These are phyloP conservation scores for Macadamia integrifolia DNA, from an alignment of 164 flowering plant species.

Conservation along the genomic window DNA sequence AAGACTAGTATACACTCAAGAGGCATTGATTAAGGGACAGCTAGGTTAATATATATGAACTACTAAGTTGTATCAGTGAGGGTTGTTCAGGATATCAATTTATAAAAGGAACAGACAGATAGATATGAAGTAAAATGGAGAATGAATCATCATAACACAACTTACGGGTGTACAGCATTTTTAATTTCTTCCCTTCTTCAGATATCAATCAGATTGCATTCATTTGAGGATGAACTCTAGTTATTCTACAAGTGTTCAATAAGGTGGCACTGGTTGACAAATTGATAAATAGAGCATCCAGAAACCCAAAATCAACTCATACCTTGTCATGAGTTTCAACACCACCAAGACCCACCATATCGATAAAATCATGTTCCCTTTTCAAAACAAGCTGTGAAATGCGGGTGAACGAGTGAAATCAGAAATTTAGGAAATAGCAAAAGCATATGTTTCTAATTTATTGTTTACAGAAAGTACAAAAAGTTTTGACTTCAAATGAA, in stretches of 20 bases:
- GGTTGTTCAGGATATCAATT: too few species aligned
- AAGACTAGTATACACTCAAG: too few species aligned
- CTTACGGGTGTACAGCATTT: too few species aligned
- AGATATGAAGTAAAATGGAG: too few species aligned
- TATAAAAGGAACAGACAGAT: too few species aligned
- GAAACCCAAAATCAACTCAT: conserved; percentile 7
- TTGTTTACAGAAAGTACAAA: not conserved
- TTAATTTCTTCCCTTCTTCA: too few species aligned
- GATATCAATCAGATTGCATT: too few species aligned
- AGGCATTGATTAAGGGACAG: too few species aligned
- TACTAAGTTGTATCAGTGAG: too few species aligned
- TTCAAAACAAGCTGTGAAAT: conserved; percentile 88
- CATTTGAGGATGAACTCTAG: too few species aligned
- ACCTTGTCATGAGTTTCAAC: conserved; percentile 77
- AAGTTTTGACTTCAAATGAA: not conserved
- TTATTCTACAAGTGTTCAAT: not conserved
- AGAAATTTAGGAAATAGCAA: conserved; percentile 5
- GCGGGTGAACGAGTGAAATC: conserved; percentile 64
- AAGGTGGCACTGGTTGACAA: not conserved
- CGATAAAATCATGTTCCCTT: conserved; percentile 70
- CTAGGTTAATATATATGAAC: too few species aligned
- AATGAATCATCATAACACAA: too few species aligned
- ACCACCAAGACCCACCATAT: conserved; percentile 63
- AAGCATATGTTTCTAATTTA: not conserved
- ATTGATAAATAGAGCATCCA: not conserved